Evolutionary conservation across 768 basidiomycete genomes (phyloP), one percentile per base, ranked within the genome.

Genomic region (Hebeloma cylindrosporum): DNA sequence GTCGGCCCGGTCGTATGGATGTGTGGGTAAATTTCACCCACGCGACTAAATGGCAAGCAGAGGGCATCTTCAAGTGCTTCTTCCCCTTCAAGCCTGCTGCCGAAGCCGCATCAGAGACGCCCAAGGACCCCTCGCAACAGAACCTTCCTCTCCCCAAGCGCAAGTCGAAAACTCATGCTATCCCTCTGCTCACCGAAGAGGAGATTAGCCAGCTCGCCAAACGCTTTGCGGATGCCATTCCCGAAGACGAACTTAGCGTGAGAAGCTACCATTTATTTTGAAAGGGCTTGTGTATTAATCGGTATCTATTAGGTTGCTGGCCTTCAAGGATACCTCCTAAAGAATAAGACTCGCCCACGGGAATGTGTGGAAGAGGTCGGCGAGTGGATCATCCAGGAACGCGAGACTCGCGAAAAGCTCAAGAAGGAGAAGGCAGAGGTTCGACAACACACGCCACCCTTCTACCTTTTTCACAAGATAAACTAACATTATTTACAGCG

Each of bases 31-130:
- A 91, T 70, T 93, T 93, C 67, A 84, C 85, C 40, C 84, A 93
- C 58, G 89, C 90, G 4, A 90, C 88, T 6, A 92, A 89, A 63
- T 92, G 88, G 88, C 90, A 93, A 59, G 90, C 90, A 10, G 89
- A 91, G 65, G 89, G 88, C 40, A 88, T 93, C 61, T 93, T 91
- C 80, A 90, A 90, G 63, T 90, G 88, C 64, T 93, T 93, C 81
- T 93, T 93, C 83, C 89, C 90, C 3, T 83, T 65, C 64, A 81
- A 72, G 52, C 69, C 76, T 14, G 45, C 60, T 28, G 46, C 56
- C 11, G 40, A 50, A 6, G 48, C 50, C n/a, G 16, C 64, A 54
- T 45, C 64, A 44, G 34, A 52, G 21, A 33, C 55, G 5, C 37
- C 61, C 11, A 60, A 64, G 31, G 80, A 82, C 53, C 57, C 78